Conservation (phyloP, 225 moss, liverwort and hornwort species). For the Antitrichia curtipendula region DNA sequence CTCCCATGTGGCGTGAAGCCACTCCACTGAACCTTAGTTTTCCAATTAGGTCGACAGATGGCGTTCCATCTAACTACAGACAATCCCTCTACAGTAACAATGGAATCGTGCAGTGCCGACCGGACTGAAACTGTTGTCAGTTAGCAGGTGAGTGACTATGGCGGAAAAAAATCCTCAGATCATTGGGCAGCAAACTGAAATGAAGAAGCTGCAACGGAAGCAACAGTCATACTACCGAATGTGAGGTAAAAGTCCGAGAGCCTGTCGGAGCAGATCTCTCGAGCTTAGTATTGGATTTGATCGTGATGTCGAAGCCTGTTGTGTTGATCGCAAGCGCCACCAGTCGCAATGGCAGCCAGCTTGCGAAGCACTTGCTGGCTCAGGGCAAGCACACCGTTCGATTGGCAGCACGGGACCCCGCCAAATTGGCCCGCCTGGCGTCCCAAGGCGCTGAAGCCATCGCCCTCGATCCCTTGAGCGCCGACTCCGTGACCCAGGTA, state of each 20-base stretch:
- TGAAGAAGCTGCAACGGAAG: not conserved
- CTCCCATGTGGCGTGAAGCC: too few relatives aligned
- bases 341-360: constrained; percentile 7
- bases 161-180: not conserved
- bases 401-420: constrained; percentile 6
- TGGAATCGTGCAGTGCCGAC: not conserved
- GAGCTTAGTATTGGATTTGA: not conserved
- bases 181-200: not conserved
- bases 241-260: too few relatives aligned
- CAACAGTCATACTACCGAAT: too few relatives aligned
- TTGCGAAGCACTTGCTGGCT: not conserved
- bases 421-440: not conserved
- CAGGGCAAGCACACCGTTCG: not conserved
- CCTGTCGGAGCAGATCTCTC: not conserved
- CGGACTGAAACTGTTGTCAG: not conserved
- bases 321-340: constrained; percentile 14
- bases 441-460: not conserved
- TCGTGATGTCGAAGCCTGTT: not conserved
- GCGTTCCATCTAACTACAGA: not conserved
- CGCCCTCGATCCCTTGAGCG: not conserved
- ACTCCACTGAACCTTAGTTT: not conserved
- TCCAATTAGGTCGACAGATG: not conserved
- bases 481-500: not conserved
- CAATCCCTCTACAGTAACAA: not conserved
- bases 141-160: not conserved